phyloP scores from a whole-genome alignment of 495 filamentous ascomycete species.

The Hyaloscypha variabilis region DNA sequence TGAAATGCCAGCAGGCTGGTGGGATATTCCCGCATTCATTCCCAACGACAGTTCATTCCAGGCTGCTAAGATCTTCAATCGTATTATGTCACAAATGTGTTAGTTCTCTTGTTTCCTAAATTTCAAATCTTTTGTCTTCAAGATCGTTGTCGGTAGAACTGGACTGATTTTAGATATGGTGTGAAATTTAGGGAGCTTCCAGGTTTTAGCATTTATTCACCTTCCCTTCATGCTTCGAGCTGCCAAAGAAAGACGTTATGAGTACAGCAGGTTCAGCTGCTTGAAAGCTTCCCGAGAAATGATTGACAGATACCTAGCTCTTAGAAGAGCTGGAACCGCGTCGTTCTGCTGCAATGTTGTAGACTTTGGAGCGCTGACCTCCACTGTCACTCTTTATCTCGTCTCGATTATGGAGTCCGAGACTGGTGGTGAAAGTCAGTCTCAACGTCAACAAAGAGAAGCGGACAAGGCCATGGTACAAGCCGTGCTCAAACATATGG shows the following conservation, averaged over 20 bases:
- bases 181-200: slow-evolving; percentile 36
- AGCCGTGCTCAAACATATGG: slow-evolving; percentile 39
- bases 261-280: slow-evolving; percentile 52
- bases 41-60: background rate
- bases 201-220: slow-evolving; percentile 38
- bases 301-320: slow-evolving; percentile 41
- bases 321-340: slow-evolving; percentile 36
- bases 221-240: slow-evolving; percentile 50
- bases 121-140: background rate
- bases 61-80: slow-evolving; percentile 35
- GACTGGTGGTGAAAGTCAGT: slow-evolving; percentile 5
- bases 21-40: slow-evolving; percentile 20
- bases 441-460: slow-evolving; percentile 33
- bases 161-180: background rate
- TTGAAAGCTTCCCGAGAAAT: slow-evolving; percentile 43
- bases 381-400: slow-evolving; percentile 46
- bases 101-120: background rate
- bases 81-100: slow-evolving; percentile 44
- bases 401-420: slow-evolving; percentile 35
- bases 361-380: slow-evolving; percentile 49
- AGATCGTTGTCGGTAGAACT: background rate
- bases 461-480: slow-evolving; percentile 35
- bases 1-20: slow-evolving; percentile 43
- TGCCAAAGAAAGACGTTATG: slow-evolving; percentile 43
- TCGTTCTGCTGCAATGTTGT: slow-evolving; percentile 44